Base-by-base conservation (phyloP, 2,329 filamentous ascomycete species). In the Fusarium burgessii region DNA sequence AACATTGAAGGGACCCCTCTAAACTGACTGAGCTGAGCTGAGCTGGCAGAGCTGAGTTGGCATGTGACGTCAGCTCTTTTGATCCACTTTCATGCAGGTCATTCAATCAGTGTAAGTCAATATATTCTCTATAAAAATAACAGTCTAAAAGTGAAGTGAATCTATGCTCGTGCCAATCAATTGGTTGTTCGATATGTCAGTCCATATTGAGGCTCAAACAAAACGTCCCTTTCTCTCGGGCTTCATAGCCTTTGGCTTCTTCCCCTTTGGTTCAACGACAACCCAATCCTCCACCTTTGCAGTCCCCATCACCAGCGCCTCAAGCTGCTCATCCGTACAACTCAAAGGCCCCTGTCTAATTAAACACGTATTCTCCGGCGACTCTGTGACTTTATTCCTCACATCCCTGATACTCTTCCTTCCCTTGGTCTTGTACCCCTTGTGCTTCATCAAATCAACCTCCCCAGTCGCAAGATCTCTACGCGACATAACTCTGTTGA, bases 311-410 rank as follows among this genome's bases (percentile, higher is more conserved):
- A 36, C 52, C 38, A 77, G 23, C 6, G 74, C 71, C 20, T 35
- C 35, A 41, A 75, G 11, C 46, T 77, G 75, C 51, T 76, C 71
- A 17, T 60, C 52, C 1, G 62, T 71, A 42, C 76, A 92, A 1
- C 87, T 87, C 4, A 76, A 74, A 4, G 77, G 76, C 43, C 80
- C 78, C 14, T 35, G 29, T 7, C 88, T 82, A 10, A 91, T 73
- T 80, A 86, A 92, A 77, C 90, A 93, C 6, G 84, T 88, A 6
- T 85, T 78, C n/a, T 80, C 76, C 1, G 84, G 83, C 23, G 82
- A 79, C 17, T 78, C 62, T 0, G 85, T 85, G 3, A 86, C 76
- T 50, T 80, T 82, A 67, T 89, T 87, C 3, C 82, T 87, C 58
- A 87, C 83, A 0, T 84, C 87, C 2, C 88, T 83, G 67, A 88